A percentile compares a stretch with the other conserved stretches of the same genome.
phyloP scores from a whole-genome alignment of 768 basidiomycete genomes.

The Russula virescens region DNA sequence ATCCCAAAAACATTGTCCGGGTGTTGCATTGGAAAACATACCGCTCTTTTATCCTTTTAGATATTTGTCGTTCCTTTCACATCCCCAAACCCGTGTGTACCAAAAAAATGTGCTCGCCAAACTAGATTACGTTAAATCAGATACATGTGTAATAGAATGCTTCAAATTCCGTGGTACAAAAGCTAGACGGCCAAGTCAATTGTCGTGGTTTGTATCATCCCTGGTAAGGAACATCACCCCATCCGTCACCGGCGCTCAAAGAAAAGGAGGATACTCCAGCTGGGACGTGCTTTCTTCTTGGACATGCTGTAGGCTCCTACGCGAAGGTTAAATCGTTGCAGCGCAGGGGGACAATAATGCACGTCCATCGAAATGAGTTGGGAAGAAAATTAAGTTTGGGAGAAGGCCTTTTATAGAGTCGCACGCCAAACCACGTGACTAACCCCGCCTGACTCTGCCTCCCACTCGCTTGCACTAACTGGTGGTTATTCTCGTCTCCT shows the following conservation, averaged over 20 bases:
- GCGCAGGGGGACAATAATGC: conserved; percentile 40
- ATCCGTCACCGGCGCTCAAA: conserved; percentile 25
- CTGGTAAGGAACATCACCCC: conserved; percentile 38
- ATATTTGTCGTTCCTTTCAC: neutral
- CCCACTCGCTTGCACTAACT: neutral
- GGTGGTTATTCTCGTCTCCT: too few species aligned
- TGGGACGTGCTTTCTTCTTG: conserved; percentile 30
- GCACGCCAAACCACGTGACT: neutral
- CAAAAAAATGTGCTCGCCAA: neutral
- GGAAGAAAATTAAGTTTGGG: conserved; percentile 1
- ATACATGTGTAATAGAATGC: neutral
- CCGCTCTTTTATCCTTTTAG: neutral
- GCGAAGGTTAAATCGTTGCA: conserved; percentile 27
- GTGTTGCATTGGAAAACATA: neutral
- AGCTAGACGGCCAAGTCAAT: neutral
- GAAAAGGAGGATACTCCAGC: conserved; percentile 35
- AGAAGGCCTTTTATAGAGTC: neutral
- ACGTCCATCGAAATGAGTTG: conserved; percentile 35
- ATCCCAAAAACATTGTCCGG: neutral
- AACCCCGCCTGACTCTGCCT: neutral
- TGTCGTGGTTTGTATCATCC: conserved; percentile 34
- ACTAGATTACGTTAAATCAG: neutral
- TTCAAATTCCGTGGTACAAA: neutral
- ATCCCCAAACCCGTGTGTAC: neutral
- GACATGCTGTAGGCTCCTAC: conserved; percentile 39